These are phyloP conservation scores for Exobasidium rhododendri DNA, from an alignment of 1,284 basidiomycete genomes.

Conservation along the genomic window DNA sequence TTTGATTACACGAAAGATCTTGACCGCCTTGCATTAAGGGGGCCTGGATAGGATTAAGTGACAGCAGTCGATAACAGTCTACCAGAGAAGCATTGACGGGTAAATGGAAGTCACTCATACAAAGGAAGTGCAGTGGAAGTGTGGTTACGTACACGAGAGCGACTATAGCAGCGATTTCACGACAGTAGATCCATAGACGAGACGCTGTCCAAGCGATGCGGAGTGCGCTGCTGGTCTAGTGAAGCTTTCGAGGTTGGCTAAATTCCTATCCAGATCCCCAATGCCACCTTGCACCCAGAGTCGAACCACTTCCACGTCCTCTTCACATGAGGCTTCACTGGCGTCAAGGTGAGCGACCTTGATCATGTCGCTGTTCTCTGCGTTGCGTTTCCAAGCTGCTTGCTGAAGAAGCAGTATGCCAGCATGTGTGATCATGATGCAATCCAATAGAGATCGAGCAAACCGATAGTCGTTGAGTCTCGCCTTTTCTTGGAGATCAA, in stretches of 20 bases:
- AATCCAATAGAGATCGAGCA: slow-evolving; percentile 27
- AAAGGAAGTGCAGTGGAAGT: too few relatives aligned
- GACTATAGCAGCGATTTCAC: too few relatives aligned
- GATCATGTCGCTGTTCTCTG: neutral
- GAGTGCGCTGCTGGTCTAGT: too few relatives aligned
- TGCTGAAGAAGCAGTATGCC: slow-evolving; percentile 31
- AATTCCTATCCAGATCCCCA: neutral
- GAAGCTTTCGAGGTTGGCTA: neutral
- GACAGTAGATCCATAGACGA: too few relatives aligned
- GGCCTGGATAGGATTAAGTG: too few relatives aligned
- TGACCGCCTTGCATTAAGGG: too few relatives aligned
- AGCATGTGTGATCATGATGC: slow-evolving; percentile 25
- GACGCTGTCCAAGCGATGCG: too few relatives aligned
- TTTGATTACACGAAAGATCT: too few relatives aligned
- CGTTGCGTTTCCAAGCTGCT: slow-evolving; percentile 17
- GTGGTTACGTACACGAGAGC: too few relatives aligned
- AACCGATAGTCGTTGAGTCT: slow-evolving; percentile 21
- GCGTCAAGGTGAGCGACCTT: neutral
- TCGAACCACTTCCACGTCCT: neutral
- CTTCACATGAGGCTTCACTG: neutral
- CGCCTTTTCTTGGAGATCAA: neutral
- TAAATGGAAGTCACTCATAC: too few relatives aligned
- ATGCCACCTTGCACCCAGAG: neutral
- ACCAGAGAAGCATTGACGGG: too few relatives aligned
- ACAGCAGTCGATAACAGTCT: too few relatives aligned